A percentile compares a stretch with the other conserved stretches of the same genome.
These are phyloP conservation scores for Penium margaritaceum DNA, from an alignment of 139 green algal genomes.

Conservation along the genomic window DNA sequence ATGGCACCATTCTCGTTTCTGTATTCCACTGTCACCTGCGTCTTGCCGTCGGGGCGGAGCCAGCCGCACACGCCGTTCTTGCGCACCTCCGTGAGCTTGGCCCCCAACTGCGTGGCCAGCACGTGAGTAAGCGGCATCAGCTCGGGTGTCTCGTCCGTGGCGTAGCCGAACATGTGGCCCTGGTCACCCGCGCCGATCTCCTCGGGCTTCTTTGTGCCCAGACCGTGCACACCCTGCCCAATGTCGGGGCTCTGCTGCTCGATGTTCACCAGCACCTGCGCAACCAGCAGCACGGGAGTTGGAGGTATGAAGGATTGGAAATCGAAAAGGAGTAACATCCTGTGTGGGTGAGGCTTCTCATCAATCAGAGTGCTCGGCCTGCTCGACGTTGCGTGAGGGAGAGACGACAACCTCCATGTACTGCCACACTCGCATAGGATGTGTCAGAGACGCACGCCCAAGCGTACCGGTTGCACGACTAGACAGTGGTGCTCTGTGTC, in stretches of 20 bases:
- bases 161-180: slow-evolving; percentile 99
- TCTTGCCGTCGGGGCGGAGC: slow-evolving; percentile 97
- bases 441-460: too few species aligned
- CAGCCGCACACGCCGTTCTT: slow-evolving; percentile 54
- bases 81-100: slow-evolving; percentile 58
- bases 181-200: slow-evolving; percentile 97
- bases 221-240: slow-evolving; percentile 92
- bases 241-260: slow-evolving; percentile 99
- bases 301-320: too few species aligned
- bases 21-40: slow-evolving; percentile 98
- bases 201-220: slow-evolving; percentile 97
- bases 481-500: too few species aligned
- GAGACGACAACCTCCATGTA: too few species aligned
- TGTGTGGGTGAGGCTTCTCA: too few species aligned
- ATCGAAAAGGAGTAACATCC: too few species aligned
- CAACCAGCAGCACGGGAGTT: too few species aligned
- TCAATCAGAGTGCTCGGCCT: too few species aligned
- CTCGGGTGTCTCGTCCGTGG: slow-evolving; percentile 94
- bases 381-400: slow-evolving; percentile 84
- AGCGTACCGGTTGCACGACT: too few species aligned
- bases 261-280: slow-evolving; percentile 83
- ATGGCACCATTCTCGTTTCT: slow-evolving; percentile 84
- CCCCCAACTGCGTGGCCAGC: slow-evolving; percentile 87
- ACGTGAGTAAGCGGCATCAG: slow-evolving; percentile 99
- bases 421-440: too few species aligned